Evolutionary conservation across 2,329 filamentous ascomycete genomes (phyloP).

Genomic region (Aspergillus awamori): DNA sequence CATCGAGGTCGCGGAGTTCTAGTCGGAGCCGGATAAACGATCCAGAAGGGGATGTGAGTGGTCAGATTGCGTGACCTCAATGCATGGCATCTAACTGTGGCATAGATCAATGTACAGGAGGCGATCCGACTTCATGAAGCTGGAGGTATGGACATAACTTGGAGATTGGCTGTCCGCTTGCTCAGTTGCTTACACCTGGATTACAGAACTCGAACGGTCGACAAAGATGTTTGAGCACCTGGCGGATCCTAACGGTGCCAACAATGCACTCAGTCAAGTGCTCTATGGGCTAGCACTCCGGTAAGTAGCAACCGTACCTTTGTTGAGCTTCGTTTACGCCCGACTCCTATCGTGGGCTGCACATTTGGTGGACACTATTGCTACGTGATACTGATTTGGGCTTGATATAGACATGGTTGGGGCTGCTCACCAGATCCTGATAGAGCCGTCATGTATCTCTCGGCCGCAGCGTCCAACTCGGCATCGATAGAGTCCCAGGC

Average conservation of each 20-base stretch:
- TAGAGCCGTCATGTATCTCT: slow-evolving; percentile 79
- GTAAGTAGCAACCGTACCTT: slow-evolving; percentile 52
- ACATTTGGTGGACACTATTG: background rate
- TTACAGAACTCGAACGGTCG: slow-evolving; percentile 68
- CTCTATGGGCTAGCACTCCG: slow-evolving; percentile 89
- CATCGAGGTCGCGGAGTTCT: slow-evolving; percentile 34
- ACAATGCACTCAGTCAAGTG: slow-evolving; percentile 93
- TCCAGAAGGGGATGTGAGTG: slow-evolving; percentile 41
- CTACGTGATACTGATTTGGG: background rate
- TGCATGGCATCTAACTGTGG: slow-evolving; percentile 6
- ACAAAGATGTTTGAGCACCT: slow-evolving; percentile 83
- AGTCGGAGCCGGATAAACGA: slow-evolving; percentile 37
- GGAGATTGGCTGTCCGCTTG: background rate
- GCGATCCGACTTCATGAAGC: slow-evolving; percentile 92
- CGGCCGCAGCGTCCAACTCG: slow-evolving; percentile 85
- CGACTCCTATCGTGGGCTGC: background rate
- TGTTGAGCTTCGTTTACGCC: background rate
- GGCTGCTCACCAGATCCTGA: slow-evolving; percentile 74
- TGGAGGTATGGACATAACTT: slow-evolving; percentile 55
- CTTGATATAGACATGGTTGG: slow-evolving; percentile 76
- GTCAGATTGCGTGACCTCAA: background rate
- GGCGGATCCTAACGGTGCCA: slow-evolving; percentile 79
- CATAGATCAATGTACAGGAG: slow-evolving; percentile 73
- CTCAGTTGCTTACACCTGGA: slow-evolving; percentile 9
- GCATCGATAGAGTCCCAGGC: slow-evolving; percentile 84